Percentiles rank a stretch among this genome's conserved stretches.
Evolutionary conservation across 2,329 filamentous ascomycete genomes (phyloP).

Genomic region (Annulohypoxylon truncatum): DNA sequence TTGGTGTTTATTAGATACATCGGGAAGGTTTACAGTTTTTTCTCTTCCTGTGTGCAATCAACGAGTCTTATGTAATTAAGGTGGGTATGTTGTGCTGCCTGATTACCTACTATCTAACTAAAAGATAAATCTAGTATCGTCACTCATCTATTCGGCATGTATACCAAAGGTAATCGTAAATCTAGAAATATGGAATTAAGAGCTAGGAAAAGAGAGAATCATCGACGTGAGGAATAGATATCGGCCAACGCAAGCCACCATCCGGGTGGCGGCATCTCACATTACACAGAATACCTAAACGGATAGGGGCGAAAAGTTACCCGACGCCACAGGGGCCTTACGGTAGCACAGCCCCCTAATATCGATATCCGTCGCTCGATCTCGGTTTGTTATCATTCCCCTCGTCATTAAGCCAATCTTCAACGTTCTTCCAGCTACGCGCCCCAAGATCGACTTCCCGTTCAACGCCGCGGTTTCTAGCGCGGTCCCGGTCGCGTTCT

Average conservation of each 20-base stretch:
- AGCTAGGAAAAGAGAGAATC: constrained; percentile 3
- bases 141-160: not conserved
- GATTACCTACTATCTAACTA: not conserved
- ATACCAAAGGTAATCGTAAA: not conserved
- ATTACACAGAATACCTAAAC: not conserved
- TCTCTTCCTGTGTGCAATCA: not conserved
- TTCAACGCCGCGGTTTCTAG: constrained; percentile 38
- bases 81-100: not conserved
- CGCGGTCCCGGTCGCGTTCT: constrained; percentile 14
- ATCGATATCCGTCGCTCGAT: constrained; percentile 38
- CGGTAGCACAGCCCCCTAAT: constrained; percentile 19
- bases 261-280: not conserved
- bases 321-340: constrained; percentile 1
- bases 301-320: not conserved
- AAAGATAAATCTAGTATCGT: constrained; percentile 7
- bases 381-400: constrained; percentile 28
- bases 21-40: no score
- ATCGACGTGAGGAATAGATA: not conserved
- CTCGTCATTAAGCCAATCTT: constrained; percentile 50
- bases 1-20: not conserved
- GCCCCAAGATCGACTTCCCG: constrained; percentile 48
- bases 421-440: constrained; percentile 50
- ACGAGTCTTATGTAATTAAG: not conserved
- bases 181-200: not conserved
- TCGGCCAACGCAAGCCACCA: not conserved